A percentile compares a stretch with the other conserved stretches of the same genome.
Conservation (phyloP, 768 basidiomycete species). For the Lentinula boryana region DNA sequence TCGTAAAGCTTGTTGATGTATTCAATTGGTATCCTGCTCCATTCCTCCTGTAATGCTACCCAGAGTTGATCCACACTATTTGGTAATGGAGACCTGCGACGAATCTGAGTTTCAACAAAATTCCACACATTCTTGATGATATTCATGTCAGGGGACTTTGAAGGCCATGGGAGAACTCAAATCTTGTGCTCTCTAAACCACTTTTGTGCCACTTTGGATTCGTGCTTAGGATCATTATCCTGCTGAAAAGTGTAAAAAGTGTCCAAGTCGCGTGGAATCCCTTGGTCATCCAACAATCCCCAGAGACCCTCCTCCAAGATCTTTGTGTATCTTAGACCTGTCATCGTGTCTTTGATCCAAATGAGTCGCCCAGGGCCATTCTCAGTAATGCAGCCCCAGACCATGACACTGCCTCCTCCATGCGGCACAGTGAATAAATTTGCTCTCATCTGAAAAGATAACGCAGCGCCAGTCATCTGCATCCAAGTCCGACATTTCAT, state of each 20-base stretch:
- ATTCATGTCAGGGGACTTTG: conserved; percentile 22
- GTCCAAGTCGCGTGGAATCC: conserved; percentile 3
- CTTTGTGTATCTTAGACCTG: conserved; percentile 14
- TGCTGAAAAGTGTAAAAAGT: conserved; percentile 13
- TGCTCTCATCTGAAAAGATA: no score
- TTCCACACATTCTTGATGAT: conserved; percentile 23
- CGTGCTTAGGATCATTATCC: conserved; percentile 21
- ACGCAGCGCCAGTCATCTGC: no score
- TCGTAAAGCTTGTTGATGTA: neutral
- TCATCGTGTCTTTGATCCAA: conserved; percentile 17
- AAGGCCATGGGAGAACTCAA: conserved; percentile 15
- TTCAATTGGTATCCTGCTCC: neutral
- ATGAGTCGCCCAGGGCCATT: conserved; percentile 14
- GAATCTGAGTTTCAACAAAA: conserved; percentile 2
- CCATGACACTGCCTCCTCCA: conserved; percentile 10
- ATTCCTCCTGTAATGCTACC: neutral
- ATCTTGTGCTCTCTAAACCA: conserved; percentile 15
- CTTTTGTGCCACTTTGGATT: conserved; percentile 6
- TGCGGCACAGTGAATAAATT: no score
- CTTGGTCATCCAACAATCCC: conserved; percentile 8
- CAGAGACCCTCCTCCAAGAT: conserved; percentile 17
- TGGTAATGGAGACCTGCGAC: neutral
- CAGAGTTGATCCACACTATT: neutral
- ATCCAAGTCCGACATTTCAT: no score
- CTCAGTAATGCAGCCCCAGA: conserved; percentile 21